Evolutionary conservation across 345 rosid genomes (phyloP).

Genomic region (Eucalyptus marginata): DNA sequence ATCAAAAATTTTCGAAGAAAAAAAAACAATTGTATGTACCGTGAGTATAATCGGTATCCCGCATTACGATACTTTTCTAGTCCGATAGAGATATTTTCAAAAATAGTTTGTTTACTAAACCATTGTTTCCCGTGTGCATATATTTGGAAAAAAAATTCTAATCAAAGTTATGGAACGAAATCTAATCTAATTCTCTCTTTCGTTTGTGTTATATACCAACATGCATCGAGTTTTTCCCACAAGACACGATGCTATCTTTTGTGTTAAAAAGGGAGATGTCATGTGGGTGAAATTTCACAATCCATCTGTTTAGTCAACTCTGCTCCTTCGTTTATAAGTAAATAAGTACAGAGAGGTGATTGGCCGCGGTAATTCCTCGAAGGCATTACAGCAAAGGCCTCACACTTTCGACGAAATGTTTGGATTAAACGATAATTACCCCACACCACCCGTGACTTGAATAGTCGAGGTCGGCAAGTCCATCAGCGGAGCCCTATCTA

Average conservation of each 20-base stretch:
- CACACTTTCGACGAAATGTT: not conserved
- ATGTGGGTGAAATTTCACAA: not conserved
- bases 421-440: not conserved
- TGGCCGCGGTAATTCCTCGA: not conserved
- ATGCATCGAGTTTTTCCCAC: not conserved
- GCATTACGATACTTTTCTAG: too few species aligned
- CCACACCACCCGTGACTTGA: not conserved
- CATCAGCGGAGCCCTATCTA: not conserved
- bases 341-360: not conserved
- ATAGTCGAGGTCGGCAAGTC: not conserved
- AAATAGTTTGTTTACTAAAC: too few species aligned
- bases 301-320: not conserved
- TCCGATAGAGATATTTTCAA: too few species aligned
- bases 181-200: not conserved
- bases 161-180: not conserved
- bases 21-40: not conserved
- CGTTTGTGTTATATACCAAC: not conserved
- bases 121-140: not conserved
- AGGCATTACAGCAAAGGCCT: not conserved
- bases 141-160: not conserved
- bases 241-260: not conserved
- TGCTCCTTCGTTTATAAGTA: not conserved
- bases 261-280: not conserved
- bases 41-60: not conserved
- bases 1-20: not conserved